Conservation (phyloP, 2,329 filamentous ascomycete species). For the Akanthomyces uredinophilus region DNA sequence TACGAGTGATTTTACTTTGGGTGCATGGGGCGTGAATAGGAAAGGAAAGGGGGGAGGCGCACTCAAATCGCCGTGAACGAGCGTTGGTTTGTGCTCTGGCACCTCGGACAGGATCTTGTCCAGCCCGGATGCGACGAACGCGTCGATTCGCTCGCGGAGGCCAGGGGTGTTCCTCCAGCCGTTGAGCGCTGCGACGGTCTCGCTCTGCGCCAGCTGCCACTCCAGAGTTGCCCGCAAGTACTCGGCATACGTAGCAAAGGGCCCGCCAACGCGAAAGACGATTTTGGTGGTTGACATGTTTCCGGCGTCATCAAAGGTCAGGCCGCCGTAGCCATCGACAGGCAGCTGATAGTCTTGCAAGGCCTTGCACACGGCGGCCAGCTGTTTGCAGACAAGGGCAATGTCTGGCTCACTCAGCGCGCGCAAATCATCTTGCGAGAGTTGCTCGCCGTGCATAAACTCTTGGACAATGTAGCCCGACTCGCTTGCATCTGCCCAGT, state of each 20-base stretch:
- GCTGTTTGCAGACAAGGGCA: background rate
- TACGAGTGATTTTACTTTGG: background rate
- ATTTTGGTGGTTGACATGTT: background rate
- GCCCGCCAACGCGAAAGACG: constrained; percentile 4
- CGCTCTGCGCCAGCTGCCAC: constrained; percentile 10
- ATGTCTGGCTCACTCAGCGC: background rate
- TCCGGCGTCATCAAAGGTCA: constrained; percentile 11
- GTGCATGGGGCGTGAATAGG: background rate
- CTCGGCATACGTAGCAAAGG: constrained; percentile 4
- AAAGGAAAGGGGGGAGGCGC: background rate
- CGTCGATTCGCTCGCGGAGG: constrained; percentile 9
- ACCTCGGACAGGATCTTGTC: background rate
- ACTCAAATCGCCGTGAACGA: constrained; percentile 13
- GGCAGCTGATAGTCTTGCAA: constrained; percentile 6
- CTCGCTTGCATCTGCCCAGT: background rate
- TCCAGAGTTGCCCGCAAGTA: constrained; percentile 8
- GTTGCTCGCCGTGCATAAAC: constrained; percentile 1
- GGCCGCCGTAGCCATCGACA: constrained; percentile 1
- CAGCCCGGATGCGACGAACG: background rate
- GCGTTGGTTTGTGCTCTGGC: background rate
- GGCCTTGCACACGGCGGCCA: constrained; percentile 3
- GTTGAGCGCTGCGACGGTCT: background rate
- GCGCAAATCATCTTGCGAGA: background rate
- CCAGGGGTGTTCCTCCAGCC: background rate
- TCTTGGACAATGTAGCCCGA: constrained; percentile 9